Evolutionary conservation across 2,329 filamentous ascomycete species (phyloP), one percentile per base, ranked within the genome.

Genomic region (Fusarium oligoseptatum): DNA sequence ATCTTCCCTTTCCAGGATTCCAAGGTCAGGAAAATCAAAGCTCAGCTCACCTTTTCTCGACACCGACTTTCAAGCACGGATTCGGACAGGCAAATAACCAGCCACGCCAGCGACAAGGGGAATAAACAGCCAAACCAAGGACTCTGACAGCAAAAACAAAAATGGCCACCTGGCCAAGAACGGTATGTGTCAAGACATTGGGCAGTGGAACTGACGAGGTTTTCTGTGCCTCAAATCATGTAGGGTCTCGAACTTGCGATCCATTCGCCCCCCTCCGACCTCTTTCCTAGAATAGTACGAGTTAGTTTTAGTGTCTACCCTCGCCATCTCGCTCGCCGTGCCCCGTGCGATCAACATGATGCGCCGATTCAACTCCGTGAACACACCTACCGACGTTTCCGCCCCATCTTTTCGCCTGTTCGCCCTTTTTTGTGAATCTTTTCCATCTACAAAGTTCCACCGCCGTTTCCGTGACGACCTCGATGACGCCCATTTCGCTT

Each of bases 1-100:
- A 65, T 36, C 48, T 55, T 27, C 34, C 60, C 34, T 14, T 48
- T 67, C 63, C 68, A 66, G 66, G 67, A 68, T 60, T 60, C 64
- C 41, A 55, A 68, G 66, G 48, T 45, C 52, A 67, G 56, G 56
- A 70, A 70, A 71, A 65, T 29, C 67, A 67, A 55, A 63, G 50
- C 66, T 70, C 68, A 66, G 62, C 61, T 60, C 50, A 71, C 56
- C 32, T 55, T 22, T 22, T 12, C 12, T 68, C 63, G 74, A 76
- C 74, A 76, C 76, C 76, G 73, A 76, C 74, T 72, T 72, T 74
- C 73, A 55, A 76, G 67, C 57, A 71, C 43, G 37, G 58, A 55
- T 67, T 60, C 24, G 32, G 55, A 73, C 64, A 32, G 27, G 67
- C 62, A 64, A 45, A 60, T 52, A 29, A 39, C 24, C 63, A 72